These are phyloP conservation scores for Helianthus annuus DNA, from an alignment of 129 eudicot species.

Conservation along the genomic window DNA sequence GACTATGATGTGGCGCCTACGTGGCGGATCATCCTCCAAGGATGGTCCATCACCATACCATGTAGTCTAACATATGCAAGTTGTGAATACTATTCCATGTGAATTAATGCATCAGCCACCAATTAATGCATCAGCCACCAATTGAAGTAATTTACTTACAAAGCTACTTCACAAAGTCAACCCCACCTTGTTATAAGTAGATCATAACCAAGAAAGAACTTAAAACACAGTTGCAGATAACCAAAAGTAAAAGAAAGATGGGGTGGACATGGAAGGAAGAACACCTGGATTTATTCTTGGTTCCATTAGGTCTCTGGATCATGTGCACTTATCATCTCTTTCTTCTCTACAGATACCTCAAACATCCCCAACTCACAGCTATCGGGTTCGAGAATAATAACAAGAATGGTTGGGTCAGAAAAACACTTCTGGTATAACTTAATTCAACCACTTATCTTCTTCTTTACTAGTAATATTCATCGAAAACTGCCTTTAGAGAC, in stretches of 20 bases:
- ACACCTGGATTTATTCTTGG: conserved; percentile 60
- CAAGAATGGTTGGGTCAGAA: conserved; percentile 69
- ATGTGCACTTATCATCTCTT: conserved; percentile 70
- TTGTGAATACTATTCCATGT: conserved; percentile 23
- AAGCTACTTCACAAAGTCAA: conserved; percentile 21
- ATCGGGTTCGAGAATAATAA: conserved; percentile 66
- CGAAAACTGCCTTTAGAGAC: no score
- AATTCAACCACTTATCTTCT: not conserved
- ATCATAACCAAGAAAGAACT: conserved; percentile 3
- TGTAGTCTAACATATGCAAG: conserved; percentile 28
- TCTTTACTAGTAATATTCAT: no score
- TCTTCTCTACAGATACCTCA: conserved; percentile 62
- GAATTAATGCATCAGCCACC: conserved; percentile 20
- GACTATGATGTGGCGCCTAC: no score
- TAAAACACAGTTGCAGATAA: not conserved
- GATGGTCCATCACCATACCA: no score
- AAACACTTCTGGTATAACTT: conserved; percentile 50
- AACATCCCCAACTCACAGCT: conserved; percentile 43
- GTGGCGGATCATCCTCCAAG: no score
- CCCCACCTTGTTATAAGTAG: conserved; percentile 8
- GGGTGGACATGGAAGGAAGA: conserved; percentile 59
- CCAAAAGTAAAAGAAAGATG: conserved; percentile 29
- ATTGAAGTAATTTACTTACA: not conserved
- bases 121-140: conserved; percentile 18
- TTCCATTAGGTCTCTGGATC: conserved; percentile 61